Evolutionary conservation across 1,284 basidiomycete species (phyloP), one percentile per base, ranked within the genome.

Genomic region (Athelia sp.): DNA sequence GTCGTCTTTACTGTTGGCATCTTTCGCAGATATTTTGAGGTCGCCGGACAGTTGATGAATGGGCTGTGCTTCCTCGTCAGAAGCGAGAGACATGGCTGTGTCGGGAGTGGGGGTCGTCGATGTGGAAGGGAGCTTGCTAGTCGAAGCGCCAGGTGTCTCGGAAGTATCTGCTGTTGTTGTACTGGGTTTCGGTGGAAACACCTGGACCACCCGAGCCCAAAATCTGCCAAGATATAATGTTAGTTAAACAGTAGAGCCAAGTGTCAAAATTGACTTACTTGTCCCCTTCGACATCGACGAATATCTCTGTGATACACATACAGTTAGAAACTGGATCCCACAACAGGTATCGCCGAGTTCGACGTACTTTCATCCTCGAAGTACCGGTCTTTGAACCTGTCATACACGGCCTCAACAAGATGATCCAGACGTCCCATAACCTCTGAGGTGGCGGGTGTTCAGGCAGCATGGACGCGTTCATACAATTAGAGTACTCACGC

Each of bases 351-450:
- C 46, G 18, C 14, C 15, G 32, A 43, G 44, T 45, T 38, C 6
- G 13, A 82, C 90, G 55, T 61, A 93, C 92, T 86, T 71, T 99
- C 96, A 55, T 84, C 85, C 44, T 80, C 74, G 65, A 93, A 99
- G 71, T 94, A 99, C 32, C 96, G 82, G 70, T 98, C 87, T 60
- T 93, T 92, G 77, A 94, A 98, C 40, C 96, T 85, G 56, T 98
- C 96, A 63, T 85, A 97, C 35, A 98, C 89, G 46, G 86, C 85
- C 66, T 99, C 96, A 3, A 96, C 93, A 15, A 99, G 78, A 59
- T 91, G 87, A 70, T 98, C 96, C 50, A 99, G 76, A 54, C 96
- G 87, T 38, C 95, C 94, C 67, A 97, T 90, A 57, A 98, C 88
- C 81, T 93, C 94, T 97, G 68, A 36, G 57, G 58, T 55, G 50